Conservation (phyloP, 2,329 filamentous ascomycete species). For the Xylaria sp. region DNA sequence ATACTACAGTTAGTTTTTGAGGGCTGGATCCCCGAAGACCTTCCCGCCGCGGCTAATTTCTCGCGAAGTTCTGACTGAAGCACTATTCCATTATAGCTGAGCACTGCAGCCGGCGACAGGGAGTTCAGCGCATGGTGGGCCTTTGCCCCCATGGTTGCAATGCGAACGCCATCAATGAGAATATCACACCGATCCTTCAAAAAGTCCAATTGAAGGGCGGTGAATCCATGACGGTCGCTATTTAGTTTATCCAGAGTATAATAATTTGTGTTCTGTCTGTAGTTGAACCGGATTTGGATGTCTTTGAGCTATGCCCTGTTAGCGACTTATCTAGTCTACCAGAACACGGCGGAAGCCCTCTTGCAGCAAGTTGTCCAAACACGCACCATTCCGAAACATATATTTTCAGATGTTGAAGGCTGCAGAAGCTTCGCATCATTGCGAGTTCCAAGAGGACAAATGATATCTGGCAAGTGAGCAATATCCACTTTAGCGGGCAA, state of each 20-base stretch:
- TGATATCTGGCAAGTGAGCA: not conserved
- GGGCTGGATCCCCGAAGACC: not conserved
- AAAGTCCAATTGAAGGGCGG: not conserved
- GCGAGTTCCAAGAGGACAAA: not conserved
- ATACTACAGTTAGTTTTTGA: not conserved
- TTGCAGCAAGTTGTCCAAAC: not conserved
- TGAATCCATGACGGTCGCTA: not conserved
- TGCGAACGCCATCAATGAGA: not conserved
- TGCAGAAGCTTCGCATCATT: not conserved
- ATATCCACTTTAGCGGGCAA: not conserved
- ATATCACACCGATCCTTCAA: constrained; percentile 2
- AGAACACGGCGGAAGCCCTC: not conserved
- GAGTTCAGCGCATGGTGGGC: constrained; percentile 8
- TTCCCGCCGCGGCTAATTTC: not conserved
- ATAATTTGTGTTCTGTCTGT: not conserved
- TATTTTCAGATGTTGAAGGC: not conserved
- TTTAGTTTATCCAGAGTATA: not conserved
- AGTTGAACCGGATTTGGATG: not conserved
- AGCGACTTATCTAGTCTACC: not conserved
- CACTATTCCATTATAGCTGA: not conserved
- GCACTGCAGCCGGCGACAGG: not conserved
- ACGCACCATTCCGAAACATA: constrained; percentile 29
- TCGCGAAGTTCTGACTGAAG: not conserved
- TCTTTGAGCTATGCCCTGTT: constrained; percentile 1
- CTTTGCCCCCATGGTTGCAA: constrained; percentile 3